phyloP scores from a whole-genome alignment of 2,329 filamentous ascomycete species.

The Periconia sp. region DNA sequence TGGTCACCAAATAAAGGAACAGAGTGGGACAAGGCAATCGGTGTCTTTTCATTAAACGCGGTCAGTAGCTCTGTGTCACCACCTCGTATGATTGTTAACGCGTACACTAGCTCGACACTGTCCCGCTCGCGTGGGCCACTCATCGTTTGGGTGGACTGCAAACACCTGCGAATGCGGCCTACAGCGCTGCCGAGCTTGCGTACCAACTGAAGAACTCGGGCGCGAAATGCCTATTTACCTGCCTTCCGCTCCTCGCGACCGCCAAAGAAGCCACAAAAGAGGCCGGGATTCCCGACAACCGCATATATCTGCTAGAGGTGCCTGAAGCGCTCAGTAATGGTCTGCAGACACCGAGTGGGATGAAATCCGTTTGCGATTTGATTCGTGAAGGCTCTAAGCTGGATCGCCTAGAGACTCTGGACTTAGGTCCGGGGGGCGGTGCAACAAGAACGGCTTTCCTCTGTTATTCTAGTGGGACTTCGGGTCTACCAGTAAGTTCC shows the following conservation, averaged over 20 bases:
- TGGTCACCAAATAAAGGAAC: conserved; percentile 70
- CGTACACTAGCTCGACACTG: conserved; percentile 65
- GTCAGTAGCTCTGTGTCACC: conserved; percentile 48
- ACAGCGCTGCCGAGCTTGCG: conserved; percentile 68
- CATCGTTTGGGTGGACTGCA: conserved; percentile 75
- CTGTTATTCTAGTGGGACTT: conserved; percentile 80
- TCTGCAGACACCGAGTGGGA: conserved; percentile 49
- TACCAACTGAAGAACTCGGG: conserved; percentile 71
- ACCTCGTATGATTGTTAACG: conserved; percentile 15
- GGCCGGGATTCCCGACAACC: conserved; percentile 63
- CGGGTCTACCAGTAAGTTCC: conserved; percentile 66
- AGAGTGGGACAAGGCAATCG: conserved; percentile 81
- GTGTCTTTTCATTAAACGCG: conserved; percentile 78
- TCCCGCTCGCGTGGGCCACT: conserved; percentile 71
- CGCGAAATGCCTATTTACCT: conserved; percentile 72
- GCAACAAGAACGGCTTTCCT: conserved; percentile 71
- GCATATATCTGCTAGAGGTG: conserved; percentile 70
- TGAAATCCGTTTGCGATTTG: conserved; percentile 68
- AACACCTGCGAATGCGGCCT: conserved; percentile 74
- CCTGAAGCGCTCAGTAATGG: conserved; percentile 57
- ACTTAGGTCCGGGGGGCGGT: conserved; percentile 66
- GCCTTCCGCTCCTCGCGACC: conserved; percentile 64
- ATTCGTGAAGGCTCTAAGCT: conserved; percentile 61
- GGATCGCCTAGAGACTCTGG: conserved; percentile 57
- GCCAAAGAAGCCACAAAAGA: conserved; percentile 66